Conservation (phyloP, 1,284 basidiomycete species). For the Vanrija pseudolonga region DNA sequence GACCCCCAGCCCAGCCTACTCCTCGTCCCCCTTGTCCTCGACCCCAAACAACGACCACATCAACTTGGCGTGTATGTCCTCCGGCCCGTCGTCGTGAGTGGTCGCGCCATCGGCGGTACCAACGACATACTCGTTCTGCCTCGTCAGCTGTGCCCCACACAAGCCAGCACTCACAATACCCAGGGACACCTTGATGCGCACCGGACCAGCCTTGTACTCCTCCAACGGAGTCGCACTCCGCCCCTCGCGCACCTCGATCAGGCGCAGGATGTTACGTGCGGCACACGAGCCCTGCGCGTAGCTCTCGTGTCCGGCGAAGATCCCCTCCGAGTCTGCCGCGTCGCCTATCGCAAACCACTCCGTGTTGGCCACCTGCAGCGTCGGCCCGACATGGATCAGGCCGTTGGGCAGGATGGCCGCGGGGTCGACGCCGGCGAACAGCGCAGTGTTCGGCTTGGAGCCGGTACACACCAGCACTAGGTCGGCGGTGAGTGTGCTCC, state of each 20-base stretch:
- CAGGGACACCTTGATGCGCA: conserved; percentile 63
- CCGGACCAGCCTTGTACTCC: conserved; percentile 58
- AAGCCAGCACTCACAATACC: conserved; percentile 50
- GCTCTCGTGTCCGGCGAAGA: conserved; percentile 64
- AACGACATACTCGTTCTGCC: conserved; percentile 48
- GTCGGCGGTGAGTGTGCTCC: conserved; percentile 61
- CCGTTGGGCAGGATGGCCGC: conserved; percentile 53
- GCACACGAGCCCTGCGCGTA: conserved; percentile 56
- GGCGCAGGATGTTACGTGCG: conserved; percentile 45
- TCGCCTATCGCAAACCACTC: conserved; percentile 49
- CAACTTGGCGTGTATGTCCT: conserved; percentile 52
- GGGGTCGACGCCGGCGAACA: conserved; percentile 50
- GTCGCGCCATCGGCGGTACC: conserved; percentile 54
- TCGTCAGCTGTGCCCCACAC: not conserved
- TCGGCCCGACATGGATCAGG: conserved; percentile 56
- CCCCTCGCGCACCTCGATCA: conserved; percentile 28
- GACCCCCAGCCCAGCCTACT: not conserved
- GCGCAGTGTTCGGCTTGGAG: conserved; percentile 63
- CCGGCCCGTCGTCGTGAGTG: conserved; percentile 50
- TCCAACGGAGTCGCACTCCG: conserved; percentile 50
- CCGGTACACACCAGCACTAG: conserved; percentile 72
- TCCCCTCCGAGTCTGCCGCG: conserved; percentile 48
- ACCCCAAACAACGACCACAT: conserved; percentile 49
- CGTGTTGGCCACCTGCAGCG: conserved; percentile 54
- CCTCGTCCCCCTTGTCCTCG: conserved; percentile 6